phyloP scores from a whole-genome alignment of 2,329 filamentous ascomycete species.

The Seiridium unicorne region DNA sequence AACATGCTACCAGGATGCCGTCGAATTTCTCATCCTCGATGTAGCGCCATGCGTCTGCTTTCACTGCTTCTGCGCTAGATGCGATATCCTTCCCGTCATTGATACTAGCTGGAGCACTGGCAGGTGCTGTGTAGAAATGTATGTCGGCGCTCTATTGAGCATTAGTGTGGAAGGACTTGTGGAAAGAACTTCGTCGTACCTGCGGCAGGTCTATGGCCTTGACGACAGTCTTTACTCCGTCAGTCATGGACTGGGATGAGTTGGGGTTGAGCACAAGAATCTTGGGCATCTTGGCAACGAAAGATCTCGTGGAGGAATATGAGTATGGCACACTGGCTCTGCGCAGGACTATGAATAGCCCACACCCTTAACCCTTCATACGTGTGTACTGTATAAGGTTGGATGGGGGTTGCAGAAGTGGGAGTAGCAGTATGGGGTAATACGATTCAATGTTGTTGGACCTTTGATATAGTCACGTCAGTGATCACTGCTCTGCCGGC shows the following conservation, averaged over 20 bases:
- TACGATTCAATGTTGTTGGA: too few relatives aligned
- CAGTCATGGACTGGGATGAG: constrained; percentile 71
- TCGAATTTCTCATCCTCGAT: constrained; percentile 52
- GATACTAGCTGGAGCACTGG: constrained; percentile 68
- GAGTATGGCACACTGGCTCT: too few relatives aligned
- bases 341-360: too few relatives aligned
- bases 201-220: constrained; percentile 36
- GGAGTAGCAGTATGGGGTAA: too few relatives aligned
- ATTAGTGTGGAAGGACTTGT: not conserved
- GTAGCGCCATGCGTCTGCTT: constrained; percentile 46
- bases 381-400: too few relatives aligned
- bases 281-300: constrained; percentile 24
- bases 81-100: constrained; percentile 70
- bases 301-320: not conserved
- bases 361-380: too few relatives aligned
- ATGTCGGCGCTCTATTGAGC: constrained; percentile 37
- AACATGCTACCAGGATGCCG: constrained; percentile 85
- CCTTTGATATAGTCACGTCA: too few relatives aligned
- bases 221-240: constrained; percentile 55
- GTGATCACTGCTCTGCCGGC: too few relatives aligned
- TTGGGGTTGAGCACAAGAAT: constrained; percentile 80
- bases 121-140: constrained; percentile 65
- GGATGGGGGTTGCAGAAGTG: too few relatives aligned
- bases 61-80: constrained; percentile 60
- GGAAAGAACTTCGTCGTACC: constrained; percentile 22